Percentiles rank a stretch among this genome's conserved stretches.
Evolutionary conservation across 345 rosid species (phyloP).

Genomic region (Lepidium africanum): DNA sequence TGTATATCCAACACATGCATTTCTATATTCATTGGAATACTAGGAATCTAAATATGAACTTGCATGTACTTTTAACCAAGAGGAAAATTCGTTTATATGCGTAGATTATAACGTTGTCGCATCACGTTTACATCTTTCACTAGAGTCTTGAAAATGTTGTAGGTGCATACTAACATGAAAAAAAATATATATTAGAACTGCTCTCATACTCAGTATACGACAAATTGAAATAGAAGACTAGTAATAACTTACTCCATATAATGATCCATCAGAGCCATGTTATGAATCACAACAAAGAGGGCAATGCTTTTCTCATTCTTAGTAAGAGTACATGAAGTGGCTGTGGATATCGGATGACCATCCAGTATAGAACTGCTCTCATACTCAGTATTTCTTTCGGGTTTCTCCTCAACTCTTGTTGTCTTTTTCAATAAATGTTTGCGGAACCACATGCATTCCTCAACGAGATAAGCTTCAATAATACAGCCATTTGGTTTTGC

Average conservation of each 20-base stretch:
- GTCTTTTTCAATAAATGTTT: background rate
- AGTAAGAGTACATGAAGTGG: background rate
- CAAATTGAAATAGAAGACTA: background rate
- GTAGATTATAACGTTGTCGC: background rate
- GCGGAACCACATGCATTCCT: background rate
- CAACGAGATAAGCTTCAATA: background rate
- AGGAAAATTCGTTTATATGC: background rate
- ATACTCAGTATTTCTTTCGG: background rate
- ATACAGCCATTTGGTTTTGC: background rate
- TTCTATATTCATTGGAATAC: no score
- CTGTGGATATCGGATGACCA: background rate
- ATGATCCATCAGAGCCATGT: background rate
- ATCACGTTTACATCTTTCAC: background rate
- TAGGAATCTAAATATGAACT: background rate
- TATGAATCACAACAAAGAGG: background rate
- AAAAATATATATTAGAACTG: background rate
- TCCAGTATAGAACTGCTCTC: background rate
- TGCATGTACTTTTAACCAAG: background rate
- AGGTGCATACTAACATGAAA: background rate
- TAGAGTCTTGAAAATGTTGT: background rate
- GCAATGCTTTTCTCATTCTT: background rate
- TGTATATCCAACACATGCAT: no score
- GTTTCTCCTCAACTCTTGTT: background rate
- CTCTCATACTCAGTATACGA: no score
- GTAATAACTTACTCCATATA: background rate